Evolutionary conservation across 805 yeast genomes (phyloP).

Genomic region (Lipomyces japonicus): DNA sequence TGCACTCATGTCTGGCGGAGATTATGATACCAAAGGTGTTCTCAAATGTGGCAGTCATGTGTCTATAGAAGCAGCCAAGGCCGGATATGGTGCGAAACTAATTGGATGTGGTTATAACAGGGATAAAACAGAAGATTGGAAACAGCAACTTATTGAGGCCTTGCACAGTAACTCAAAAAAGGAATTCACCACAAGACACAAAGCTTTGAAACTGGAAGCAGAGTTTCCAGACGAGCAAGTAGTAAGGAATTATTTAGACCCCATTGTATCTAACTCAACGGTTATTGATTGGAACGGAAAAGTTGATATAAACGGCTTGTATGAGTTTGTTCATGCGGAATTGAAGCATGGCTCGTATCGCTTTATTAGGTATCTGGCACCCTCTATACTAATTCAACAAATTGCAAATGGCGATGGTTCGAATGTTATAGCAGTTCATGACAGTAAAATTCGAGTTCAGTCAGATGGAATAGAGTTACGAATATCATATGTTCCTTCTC

Average conservation of each 20-base stretch:
- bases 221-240: conserved; percentile 22
- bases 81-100: conserved; percentile 27
- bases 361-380: conserved; percentile 6
- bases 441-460: background rate
- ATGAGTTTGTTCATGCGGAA: background rate
- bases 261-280: conserved; percentile 8
- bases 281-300: conserved; percentile 2
- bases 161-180: conserved; percentile 12
- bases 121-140: conserved; percentile 19
- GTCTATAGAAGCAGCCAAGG: conserved; percentile 28
- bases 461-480: conserved; percentile 4
- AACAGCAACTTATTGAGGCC: conserved; percentile 9
- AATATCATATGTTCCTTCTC: conserved; percentile 2
- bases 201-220: conserved; percentile 16
- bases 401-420: background rate
- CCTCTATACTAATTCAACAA: conserved; percentile 2
- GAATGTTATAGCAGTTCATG: background rate
- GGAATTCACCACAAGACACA: conserved; percentile 15
- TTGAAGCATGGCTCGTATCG: too few relatives aligned
- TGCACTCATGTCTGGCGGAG: conserved; percentile 34
- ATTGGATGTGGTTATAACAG: conserved; percentile 4
- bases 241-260: conserved; percentile 15
- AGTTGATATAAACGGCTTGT: background rate
- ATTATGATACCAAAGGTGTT: conserved; percentile 30
- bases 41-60: conserved; percentile 22